Conservation (phyloP, 2,329 filamentous ascomycete species). For the Ophiostoma perfectum region DNA sequence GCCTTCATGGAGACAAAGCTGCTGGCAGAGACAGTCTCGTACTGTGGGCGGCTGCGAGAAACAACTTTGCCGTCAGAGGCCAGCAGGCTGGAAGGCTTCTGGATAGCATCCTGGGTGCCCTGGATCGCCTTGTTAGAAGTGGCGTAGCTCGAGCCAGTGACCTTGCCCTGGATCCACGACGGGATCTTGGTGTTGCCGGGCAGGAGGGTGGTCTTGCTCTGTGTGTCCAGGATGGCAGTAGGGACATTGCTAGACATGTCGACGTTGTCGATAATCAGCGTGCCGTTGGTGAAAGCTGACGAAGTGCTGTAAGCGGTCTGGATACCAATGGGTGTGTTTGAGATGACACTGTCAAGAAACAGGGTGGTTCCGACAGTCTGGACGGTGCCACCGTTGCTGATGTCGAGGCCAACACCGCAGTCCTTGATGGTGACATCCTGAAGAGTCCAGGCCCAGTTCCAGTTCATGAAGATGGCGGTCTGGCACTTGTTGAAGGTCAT, state of each 20-base stretch:
- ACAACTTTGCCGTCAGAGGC: constrained; percentile 63
- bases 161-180: constrained; percentile 74
- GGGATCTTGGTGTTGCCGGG: constrained; percentile 62
- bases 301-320: constrained; percentile 63
- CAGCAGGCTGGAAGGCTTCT: constrained; percentile 64
- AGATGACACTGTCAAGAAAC: constrained; percentile 73
- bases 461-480: constrained; percentile 83
- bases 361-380: constrained; percentile 84
- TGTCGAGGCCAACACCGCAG: constrained; percentile 71
- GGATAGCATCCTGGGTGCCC: constrained; percentile 47
- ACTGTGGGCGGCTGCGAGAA: constrained; percentile 84
- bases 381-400: constrained; percentile 56
- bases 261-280: constrained; percentile 81
- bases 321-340: constrained; percentile 69
- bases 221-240: constrained; percentile 58
- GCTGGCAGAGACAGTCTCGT: constrained; percentile 59
- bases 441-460: constrained; percentile 85
- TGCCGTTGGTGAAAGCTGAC: constrained; percentile 64
- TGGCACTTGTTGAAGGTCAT: constrained; percentile 75
- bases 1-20: constrained; percentile 79
- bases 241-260: constrained; percentile 67
- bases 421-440: constrained; percentile 70
- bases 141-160: constrained; percentile 36
- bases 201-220: constrained; percentile 57
- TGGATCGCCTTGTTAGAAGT: constrained; percentile 51